A percentile compares a stretch with the other conserved stretches of the same genome.
phyloP scores from a whole-genome alignment of 139 green algal genomes.

The Chlorella sorokiniana region DNA sequence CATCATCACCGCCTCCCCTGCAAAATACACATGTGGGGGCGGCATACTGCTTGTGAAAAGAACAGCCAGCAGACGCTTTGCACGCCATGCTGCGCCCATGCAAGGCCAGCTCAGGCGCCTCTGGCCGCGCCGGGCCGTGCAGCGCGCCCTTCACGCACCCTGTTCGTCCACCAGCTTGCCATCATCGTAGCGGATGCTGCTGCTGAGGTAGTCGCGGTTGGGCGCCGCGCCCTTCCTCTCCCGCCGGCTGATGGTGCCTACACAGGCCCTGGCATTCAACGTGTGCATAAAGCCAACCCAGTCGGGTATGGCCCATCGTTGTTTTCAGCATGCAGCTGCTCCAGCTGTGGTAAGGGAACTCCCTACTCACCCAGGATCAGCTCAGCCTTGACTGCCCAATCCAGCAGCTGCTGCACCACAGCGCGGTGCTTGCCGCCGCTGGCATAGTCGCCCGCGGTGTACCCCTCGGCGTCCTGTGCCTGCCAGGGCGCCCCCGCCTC shows the following conservation, averaged over 20 bases:
- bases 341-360: too few species aligned
- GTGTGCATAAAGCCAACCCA: background rate
- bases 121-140: too few species aligned
- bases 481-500: constrained; percentile 46
- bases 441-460: constrained; percentile 49
- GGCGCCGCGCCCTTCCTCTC: background rate
- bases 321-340: too few species aligned
- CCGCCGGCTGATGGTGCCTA: constrained; percentile 35
- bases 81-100: too few species aligned
- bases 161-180: constrained; percentile 80
- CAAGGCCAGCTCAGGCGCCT: background rate
- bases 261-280: too few species aligned
- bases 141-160: constrained; percentile 5
- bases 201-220: constrained; percentile 37
- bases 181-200: constrained; percentile 35
- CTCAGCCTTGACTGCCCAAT: constrained; percentile 44
- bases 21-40: background rate
- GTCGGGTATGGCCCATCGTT: background rate
- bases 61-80: background rate
- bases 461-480: constrained; percentile 26
- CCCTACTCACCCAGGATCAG: constrained; percentile 30
- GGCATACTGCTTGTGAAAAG: background rate
- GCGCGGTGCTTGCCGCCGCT: background rate
- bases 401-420: constrained; percentile 38
- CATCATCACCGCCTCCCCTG: constrained; percentile 95